Base-by-base conservation (phyloP, 2,329 filamentous ascomycete genomes). In the Neopestalotiopsis clavispora region DNA sequence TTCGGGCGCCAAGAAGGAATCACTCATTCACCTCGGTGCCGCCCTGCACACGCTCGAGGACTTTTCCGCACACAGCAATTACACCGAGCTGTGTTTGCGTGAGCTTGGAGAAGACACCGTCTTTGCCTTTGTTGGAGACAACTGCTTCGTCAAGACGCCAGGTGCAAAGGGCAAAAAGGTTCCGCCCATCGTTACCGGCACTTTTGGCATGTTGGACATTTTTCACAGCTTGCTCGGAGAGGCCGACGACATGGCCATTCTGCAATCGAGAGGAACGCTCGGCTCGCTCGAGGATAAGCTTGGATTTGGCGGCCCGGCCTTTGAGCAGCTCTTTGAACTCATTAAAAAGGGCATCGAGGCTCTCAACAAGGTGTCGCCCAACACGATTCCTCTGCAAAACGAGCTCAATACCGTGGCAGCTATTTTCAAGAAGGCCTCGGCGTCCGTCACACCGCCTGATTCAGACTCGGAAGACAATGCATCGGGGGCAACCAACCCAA, bases 11-110 rank as follows among this genome's bases (percentile, higher is more conserved):
- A 70, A 67, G 23, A 76, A 75, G 58, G 74, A 76, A 38, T 72
- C 72, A 1, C 71, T 74, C 34, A 76, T 75, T 9, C 74, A 72
- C 72, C 79, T 88, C 0, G 86, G 86, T 1, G 84, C 86, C 67
- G 86, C 83, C 23, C 75, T 86, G 30, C 85, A 87, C 72, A 86
- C 84, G 42, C 78, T 87, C 6, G 85, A 87, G 72, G 86, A 87
- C 67, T 87, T 86, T 68, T 81, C 84, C 5, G 86, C 86, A 0
- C 86, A 88, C 70, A 85, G 84, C 38, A 88, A 88, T 74, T 88
- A 86, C 69, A 81, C 82, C 1, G 86, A 88, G 72, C 82, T 88
- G 23, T 84, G 83, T 14, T 74, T 88, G 52, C 81, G 80, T 10
- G 85, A 87, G 72, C 72, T 87, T 23, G 86, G 86, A 4, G 84